Evolutionary conservation across 805 yeast genomes (phyloP).

Genomic region (Nakazawaea ernobii): DNA sequence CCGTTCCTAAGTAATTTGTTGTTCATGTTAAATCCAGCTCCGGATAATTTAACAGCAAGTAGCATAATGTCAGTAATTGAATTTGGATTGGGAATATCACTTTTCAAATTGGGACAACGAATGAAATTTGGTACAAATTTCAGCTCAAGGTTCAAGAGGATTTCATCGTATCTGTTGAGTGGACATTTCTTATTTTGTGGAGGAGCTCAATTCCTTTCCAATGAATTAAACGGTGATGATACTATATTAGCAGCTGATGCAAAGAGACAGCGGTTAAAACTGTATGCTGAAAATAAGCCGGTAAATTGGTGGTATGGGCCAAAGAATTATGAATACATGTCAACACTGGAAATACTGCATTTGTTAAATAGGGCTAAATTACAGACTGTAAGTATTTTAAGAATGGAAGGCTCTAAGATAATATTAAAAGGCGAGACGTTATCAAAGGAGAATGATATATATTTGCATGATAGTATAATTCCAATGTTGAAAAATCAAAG

Average conservation of each 20-base stretch:
- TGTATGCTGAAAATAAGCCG: constrained; percentile 30
- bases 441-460: neutral
- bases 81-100: constrained; percentile 17
- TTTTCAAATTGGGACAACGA: constrained; percentile 12
- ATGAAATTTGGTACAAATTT: constrained; percentile 7
- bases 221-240: constrained; percentile 10
- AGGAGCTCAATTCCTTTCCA: constrained; percentile 10
- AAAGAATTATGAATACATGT: constrained; percentile 39
- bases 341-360: neutral
- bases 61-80: constrained; percentile 21
- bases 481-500: neutral
- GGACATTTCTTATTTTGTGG: constrained; percentile 16
- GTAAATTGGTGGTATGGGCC: constrained; percentile 50
- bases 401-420: neutral
- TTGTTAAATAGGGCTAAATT: neutral
- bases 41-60: constrained; percentile 24
- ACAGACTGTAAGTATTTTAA: neutral
- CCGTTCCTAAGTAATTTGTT: constrained; percentile 6
- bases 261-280: constrained; percentile 27
- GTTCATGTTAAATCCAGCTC: constrained; percentile 21
- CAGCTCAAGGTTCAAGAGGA: constrained; percentile 1
- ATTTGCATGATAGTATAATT: neutral
- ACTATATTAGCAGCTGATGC: constrained; percentile 28
- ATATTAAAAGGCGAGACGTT: neutral
- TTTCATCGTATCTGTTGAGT: constrained; percentile 10